Percentiles rank a stretch among this genome's conserved stretches.
These are phyloP conservation scores for Dalbergia cultrata DNA, from an alignment of 306 rosid genomes.

Conservation along the genomic window DNA sequence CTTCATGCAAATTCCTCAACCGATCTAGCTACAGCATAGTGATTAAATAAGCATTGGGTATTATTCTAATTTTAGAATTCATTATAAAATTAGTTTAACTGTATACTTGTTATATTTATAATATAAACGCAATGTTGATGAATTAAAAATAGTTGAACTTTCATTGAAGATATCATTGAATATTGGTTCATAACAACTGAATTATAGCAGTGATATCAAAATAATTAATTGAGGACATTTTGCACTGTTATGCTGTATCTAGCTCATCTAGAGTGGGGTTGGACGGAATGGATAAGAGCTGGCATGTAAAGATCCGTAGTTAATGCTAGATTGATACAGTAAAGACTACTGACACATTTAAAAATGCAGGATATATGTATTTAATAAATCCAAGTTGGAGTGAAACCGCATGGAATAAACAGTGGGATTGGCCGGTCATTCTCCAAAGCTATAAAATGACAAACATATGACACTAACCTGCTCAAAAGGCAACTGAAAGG, in stretches of 20 bases:
- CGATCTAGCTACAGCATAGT: background rate
- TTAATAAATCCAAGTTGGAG: constrained; percentile 30
- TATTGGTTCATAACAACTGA: constrained; percentile 5
- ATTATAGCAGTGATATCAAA: background rate
- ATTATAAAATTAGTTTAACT: background rate
- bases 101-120: background rate
- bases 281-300: constrained; percentile 17
- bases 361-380: background rate
- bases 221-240: background rate
- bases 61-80: background rate
- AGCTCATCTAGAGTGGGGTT: background rate
- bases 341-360: background rate
- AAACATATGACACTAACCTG: constrained; percentile 51
- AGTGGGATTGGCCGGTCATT: constrained; percentile 50
- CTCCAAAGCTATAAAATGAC: constrained; percentile 57
- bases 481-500: constrained; percentile 45
- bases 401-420: constrained; percentile 40
- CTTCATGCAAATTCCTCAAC: background rate
- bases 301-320: background rate
- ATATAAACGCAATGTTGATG: background rate
- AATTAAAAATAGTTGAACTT: background rate
- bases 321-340: background rate
- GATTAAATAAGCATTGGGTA: background rate
- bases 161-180: background rate
- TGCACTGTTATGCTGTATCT: background rate